Conservation (phyloP, 257 asterid species). For the Ophiorrhiza pumila region DNA sequence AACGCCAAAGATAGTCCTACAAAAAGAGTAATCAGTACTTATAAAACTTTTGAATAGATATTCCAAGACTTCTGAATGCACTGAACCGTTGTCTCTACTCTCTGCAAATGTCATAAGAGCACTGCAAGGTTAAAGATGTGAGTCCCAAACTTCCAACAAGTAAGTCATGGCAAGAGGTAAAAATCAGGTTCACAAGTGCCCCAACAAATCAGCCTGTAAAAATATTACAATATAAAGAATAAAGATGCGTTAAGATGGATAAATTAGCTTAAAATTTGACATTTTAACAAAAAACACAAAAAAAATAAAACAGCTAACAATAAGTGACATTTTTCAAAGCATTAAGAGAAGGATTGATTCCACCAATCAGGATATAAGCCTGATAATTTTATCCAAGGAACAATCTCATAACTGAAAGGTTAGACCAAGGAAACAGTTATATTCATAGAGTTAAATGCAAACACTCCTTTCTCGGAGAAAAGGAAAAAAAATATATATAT, state of each 20-base stretch:
- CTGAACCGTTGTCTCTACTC: conserved; percentile 42
- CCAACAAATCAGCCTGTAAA: conserved; percentile 91
- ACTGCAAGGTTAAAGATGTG: conserved; percentile 89
- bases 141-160: conserved; percentile 98
- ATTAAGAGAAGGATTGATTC: conserved; percentile 20
- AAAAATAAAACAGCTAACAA: not conserved
- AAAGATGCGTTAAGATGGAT: conserved; percentile 21
- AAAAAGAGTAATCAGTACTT: conserved; percentile 42
- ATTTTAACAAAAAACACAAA: conserved; percentile 8
- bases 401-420: conserved; percentile 38
- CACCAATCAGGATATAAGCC: conserved; percentile 16
- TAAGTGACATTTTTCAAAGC: not conserved
- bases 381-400: conserved; percentile 30
- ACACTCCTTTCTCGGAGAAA: not conserved
- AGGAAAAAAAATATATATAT: too few relatives aligned
- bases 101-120: conserved; percentile 92
- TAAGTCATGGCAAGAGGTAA: conserved; percentile 80
- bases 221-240: conserved; percentile 40
- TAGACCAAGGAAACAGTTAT: conserved; percentile 29
- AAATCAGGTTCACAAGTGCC: conserved; percentile 83
- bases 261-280: not conserved
- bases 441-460: not conserved
- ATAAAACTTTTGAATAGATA: conserved; percentile 28
- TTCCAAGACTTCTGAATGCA: conserved; percentile 37
- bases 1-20: conserved; percentile 42